These are phyloP conservation scores for Hymenotorrendiella dingleyae DNA, from an alignment of 2,329 filamentous ascomycete species.

Conservation along the genomic window DNA sequence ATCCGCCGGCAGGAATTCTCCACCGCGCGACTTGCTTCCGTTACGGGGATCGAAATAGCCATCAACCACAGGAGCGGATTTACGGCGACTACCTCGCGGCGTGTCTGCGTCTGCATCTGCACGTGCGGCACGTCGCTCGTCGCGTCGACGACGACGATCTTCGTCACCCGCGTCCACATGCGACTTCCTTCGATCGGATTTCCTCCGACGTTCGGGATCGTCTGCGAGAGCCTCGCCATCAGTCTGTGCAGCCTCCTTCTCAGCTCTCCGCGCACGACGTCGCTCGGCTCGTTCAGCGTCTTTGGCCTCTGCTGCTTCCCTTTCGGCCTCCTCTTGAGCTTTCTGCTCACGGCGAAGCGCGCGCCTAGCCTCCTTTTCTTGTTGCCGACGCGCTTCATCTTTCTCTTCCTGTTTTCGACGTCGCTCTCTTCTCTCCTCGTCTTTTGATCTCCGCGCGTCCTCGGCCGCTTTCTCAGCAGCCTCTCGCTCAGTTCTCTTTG, in stretches of 20 bases:
- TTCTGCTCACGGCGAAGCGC: slow-evolving; percentile 49
- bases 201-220: slow-evolving; percentile 35
- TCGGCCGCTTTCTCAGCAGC: slow-evolving; percentile 43
- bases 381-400: slow-evolving; percentile 46
- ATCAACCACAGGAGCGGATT: slow-evolving; percentile 38
- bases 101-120: slow-evolving; percentile 27
- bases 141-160: slow-evolving; percentile 49
- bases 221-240: slow-evolving; percentile 41
- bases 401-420: slow-evolving; percentile 51
- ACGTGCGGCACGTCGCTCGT: slow-evolving; percentile 42
- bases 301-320: slow-evolving; percentile 29
- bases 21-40: slow-evolving; percentile 35
- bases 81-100: slow-evolving; percentile 35
- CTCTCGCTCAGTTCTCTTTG: slow-evolving; percentile 47
- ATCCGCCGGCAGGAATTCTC: slow-evolving; percentile 24
- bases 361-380: slow-evolving; percentile 54
- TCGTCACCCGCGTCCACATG: slow-evolving; percentile 39
- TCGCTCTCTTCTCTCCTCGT: slow-evolving; percentile 50
- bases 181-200: slow-evolving; percentile 44
- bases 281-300: slow-evolving; percentile 44
- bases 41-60: slow-evolving; percentile 41
- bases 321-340: slow-evolving; percentile 38
- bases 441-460: slow-evolving; percentile 51
- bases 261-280: slow-evolving; percentile 38
- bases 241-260: slow-evolving; percentile 37